These are phyloP conservation scores for Coemansia sp. DNA, from an alignment of 192 early-diverging fungal species.

Conservation along the genomic window DNA sequence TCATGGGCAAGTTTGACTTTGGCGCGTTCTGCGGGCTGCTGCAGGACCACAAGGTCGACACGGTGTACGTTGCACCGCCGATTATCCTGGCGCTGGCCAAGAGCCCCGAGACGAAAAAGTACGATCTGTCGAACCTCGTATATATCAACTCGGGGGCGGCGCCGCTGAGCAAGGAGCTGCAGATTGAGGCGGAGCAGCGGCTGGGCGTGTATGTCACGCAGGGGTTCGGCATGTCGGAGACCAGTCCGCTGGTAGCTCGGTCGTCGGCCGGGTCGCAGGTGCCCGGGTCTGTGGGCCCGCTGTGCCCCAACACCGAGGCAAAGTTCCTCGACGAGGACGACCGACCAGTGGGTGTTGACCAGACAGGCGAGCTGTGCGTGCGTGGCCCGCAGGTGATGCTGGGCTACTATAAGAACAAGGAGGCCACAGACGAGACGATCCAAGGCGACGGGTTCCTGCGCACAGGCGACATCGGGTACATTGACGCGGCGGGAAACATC, in stretches of 20 bases:
- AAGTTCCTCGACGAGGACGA: slow-evolving; percentile 73
- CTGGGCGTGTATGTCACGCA: slow-evolving; percentile 50
- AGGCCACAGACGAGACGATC: slow-evolving; percentile 72
- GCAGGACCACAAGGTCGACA: slow-evolving; percentile 68
- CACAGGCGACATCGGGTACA: no score
- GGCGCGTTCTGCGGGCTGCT: slow-evolving; percentile 59
- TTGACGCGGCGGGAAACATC: no score
- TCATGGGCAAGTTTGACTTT: slow-evolving; percentile 78
- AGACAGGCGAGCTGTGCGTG: slow-evolving; percentile 83
- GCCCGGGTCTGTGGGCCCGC: slow-evolving; percentile 64
- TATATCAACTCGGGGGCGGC: slow-evolving; percentile 75
- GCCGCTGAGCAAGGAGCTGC: slow-evolving; percentile 69
- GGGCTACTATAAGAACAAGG: slow-evolving; percentile 79
- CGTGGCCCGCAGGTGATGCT: slow-evolving; percentile 85
- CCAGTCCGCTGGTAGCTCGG: slow-evolving; percentile 42
- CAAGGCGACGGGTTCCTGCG: slow-evolving; percentile 75
- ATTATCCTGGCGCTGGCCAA: slow-evolving; percentile 70
- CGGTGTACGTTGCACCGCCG: slow-evolving; percentile 66
- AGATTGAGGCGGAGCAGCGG: slow-evolving; percentile 47
- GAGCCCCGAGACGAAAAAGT: slow-evolving; percentile 70
- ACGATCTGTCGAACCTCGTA: slow-evolving; percentile 65
- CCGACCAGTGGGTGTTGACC: slow-evolving; percentile 56
- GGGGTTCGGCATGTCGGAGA: slow-evolving; percentile 71
- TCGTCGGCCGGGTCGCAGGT: slow-evolving; percentile 14
- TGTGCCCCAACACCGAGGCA: slow-evolving; percentile 72